Percentiles rank a stretch among this genome's conserved stretches.
Evolutionary conservation across 2,329 filamentous ascomycete genomes (phyloP).

Genomic region (Monilinia fructicola): DNA sequence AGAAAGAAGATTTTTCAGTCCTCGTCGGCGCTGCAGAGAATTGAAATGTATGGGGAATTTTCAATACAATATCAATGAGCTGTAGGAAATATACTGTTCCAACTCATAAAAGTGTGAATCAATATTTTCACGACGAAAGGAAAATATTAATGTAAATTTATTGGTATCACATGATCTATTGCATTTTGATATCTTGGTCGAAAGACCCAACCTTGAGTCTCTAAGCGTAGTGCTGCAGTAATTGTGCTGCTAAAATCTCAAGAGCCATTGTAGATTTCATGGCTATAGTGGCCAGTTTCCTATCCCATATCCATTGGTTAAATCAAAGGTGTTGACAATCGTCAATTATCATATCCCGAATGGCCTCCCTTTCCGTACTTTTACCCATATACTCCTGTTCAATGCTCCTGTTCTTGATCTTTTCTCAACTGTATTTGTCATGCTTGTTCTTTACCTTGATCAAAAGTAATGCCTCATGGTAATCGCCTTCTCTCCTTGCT

Average conservation of each 20-base stretch:
- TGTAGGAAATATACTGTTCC: neutral
- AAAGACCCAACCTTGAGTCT: neutral
- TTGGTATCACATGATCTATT: slow-evolving; percentile 16
- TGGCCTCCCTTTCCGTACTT: neutral
- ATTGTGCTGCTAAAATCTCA: neutral
- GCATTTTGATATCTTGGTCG: neutral
- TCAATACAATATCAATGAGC: neutral
- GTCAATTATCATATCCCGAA: slow-evolving; percentile 6
- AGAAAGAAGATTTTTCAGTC: slow-evolving; percentile 10
- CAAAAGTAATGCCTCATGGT: slow-evolving; percentile 82
- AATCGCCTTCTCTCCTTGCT: slow-evolving; percentile 82
- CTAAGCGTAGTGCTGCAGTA: neutral
- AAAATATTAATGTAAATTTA: slow-evolving; percentile 4
- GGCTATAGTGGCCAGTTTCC: neutral
- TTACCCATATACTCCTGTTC: neutral
- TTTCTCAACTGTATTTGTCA: slow-evolving; percentile 68
- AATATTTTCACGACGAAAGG: neutral
- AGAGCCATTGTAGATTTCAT: neutral
- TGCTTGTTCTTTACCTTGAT: slow-evolving; percentile 91
- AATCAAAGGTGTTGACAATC: neutral
- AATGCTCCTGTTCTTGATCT: neutral
- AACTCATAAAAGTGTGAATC: neutral
- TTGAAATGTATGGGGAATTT: slow-evolving; percentile 1
- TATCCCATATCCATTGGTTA: neutral
- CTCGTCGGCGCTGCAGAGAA: neutral